A percentile compares a stretch with the other conserved stretches of the same genome.
These are phyloP conservation scores for Ziziphus jujuba DNA, from an alignment of 306 rosid species.

Conservation along the genomic window DNA sequence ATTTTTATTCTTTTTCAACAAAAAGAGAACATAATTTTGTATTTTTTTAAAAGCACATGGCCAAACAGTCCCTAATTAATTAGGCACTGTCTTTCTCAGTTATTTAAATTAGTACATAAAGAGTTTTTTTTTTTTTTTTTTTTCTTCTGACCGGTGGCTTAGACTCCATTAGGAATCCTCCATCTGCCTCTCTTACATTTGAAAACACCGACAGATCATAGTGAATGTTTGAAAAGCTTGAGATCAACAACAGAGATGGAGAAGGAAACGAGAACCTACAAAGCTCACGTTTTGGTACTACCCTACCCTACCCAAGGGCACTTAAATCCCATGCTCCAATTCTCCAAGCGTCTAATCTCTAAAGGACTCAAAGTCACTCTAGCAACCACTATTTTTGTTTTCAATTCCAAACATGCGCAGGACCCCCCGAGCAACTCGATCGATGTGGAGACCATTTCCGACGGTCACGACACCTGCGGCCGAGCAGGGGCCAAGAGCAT, in stretches of 20 bases:
- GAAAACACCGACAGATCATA: too few species aligned
- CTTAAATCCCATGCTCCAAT: conserved; percentile 42
- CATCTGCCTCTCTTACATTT: background rate
- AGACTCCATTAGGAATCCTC: background rate
- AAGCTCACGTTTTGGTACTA: conserved; percentile 34
- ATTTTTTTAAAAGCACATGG: too few species aligned
- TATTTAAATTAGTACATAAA: too few species aligned
- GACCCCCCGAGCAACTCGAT: conserved; percentile 1
- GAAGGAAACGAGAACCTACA: conserved; percentile 10
- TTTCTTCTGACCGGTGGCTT: background rate
- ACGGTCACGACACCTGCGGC: conserved; percentile 38
- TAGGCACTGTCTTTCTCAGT: too few species aligned
- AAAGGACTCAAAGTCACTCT: conserved; percentile 38
- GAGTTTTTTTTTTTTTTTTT: too few species aligned
- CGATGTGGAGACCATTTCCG: conserved; percentile 42
- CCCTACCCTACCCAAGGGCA: conserved; percentile 50
- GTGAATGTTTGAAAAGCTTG: too few species aligned
- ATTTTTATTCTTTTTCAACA: too few species aligned
- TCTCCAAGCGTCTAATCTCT: conserved; percentile 39
- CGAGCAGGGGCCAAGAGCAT: background rate
- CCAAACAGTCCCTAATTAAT: too few species aligned
- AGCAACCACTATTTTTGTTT: conserved; percentile 21
- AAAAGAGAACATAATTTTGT: too few species aligned
- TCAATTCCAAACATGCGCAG: background rate
- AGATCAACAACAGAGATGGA: conserved; percentile 25